Percentiles rank a stretch among this genome's conserved stretches.
Evolutionary conservation across 768 basidiomycete genomes (phyloP).

Genomic region (Mycena vulgaris): DNA sequence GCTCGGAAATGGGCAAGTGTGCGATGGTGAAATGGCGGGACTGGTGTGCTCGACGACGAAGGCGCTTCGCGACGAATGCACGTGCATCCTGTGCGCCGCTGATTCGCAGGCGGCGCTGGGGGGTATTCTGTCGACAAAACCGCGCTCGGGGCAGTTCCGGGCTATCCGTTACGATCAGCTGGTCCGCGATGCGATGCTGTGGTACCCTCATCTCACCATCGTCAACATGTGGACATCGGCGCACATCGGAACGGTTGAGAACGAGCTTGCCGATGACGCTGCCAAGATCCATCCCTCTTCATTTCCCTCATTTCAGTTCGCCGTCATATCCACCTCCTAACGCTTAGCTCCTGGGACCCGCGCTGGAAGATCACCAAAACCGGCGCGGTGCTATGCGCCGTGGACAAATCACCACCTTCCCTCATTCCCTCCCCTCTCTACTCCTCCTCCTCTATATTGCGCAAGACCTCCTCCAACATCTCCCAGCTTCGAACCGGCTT

Average conservation of each 20-base stretch:
- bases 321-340: too few species aligned
- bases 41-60: conserved; percentile 1
- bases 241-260: conserved; percentile 10
- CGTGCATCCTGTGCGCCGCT: conserved; percentile 1
- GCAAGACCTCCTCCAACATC: neutral
- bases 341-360: neutral
- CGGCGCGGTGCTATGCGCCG: neutral
- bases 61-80: neutral
- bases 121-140: too few species aligned
- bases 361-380: conserved; percentile 1
- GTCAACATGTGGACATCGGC: conserved; percentile 18
- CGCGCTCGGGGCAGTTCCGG: conserved; percentile 15
- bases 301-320: conserved; percentile 8
- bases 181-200: neutral
- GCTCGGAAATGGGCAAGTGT: neutral
- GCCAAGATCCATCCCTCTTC: conserved; percentile 3
- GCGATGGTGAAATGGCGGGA: conserved; percentile 12
- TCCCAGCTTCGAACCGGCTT: neutral
- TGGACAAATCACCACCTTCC: neutral
- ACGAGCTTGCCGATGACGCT: conserved; percentile 18
- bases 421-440: neutral
- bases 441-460: neutral
- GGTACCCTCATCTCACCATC: neutral
- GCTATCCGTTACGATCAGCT: conserved; percentile 14
- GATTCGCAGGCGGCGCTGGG: conserved; percentile 18